A percentile compares a stretch with the other conserved stretches of the same genome.
Evolutionary conservation across 495 filamentous ascomycete genomes (phyloP).

Genomic region (Hypoxylon fuscum): DNA sequence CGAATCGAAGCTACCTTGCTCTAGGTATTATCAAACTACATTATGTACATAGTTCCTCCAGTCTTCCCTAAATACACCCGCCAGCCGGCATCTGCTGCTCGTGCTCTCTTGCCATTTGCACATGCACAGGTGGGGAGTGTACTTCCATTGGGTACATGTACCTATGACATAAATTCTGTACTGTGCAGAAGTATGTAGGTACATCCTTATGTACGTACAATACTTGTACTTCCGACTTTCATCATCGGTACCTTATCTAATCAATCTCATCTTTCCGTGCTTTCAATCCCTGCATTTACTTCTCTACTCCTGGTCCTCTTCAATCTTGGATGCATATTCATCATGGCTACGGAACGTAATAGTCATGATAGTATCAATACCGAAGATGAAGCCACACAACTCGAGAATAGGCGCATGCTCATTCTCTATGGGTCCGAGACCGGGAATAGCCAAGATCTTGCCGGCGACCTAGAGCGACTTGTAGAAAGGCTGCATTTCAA

Average conservation of each 20-base stretch:
- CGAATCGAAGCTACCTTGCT: too few relatives aligned
- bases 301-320: neutral
- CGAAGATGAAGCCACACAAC: slow-evolving; percentile 12
- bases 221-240: neutral
- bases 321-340: slow-evolving; percentile 1
- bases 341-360: slow-evolving; percentile 31
- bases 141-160: too few relatives aligned
- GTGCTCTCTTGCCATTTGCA: too few relatives aligned
- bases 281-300: slow-evolving; percentile 8
- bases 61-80: too few relatives aligned
- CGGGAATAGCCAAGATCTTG: slow-evolving; percentile 89
- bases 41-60: too few relatives aligned
- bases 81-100: too few relatives aligned
- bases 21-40: too few relatives aligned
- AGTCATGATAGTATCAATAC: slow-evolving; percentile 2
- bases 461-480: slow-evolving; percentile 79
- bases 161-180: too few relatives aligned
- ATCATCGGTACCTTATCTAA: slow-evolving; percentile 28
- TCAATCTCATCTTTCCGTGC: slow-evolving; percentile 32
- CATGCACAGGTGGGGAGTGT: too few relatives aligned
- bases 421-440: slow-evolving; percentile 95
- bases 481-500: slow-evolving; percentile 78
- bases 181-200: too few relatives aligned
- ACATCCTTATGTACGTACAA: neutral
- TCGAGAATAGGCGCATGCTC: slow-evolving; percentile 67